Base-by-base conservation (phyloP, 441 rosid species). In the Codiaeum variegatum region DNA sequence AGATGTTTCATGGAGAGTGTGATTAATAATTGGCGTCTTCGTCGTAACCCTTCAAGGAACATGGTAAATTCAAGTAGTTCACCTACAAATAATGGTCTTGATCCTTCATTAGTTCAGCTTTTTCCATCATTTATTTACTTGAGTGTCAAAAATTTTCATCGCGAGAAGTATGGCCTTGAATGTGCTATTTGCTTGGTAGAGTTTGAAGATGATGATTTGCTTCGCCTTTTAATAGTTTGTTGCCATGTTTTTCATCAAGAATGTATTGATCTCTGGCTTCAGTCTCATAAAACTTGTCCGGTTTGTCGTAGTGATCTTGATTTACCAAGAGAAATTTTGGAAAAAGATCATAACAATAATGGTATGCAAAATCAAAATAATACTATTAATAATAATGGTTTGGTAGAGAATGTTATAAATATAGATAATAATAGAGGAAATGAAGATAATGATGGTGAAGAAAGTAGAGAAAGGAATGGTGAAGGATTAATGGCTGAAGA, bases 181-280 rank as follows among this genome's bases (percentile, higher is more conserved):
- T 92, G 99, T 70, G 91, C 96, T 0, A 90, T 94, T 32, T 94
- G 98, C 78, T 81, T 94, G 72, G 82, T 76, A 3, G 97, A 94
- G 69, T 92, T 94, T 63, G 80, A 76, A 34, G 87, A 85, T 38
- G 89, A 88, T 0, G 87, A 89, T 66, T 19, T 85, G 10, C 86
- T 94, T 0, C 87, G 97, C 13, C 89, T 92, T 31, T 52, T 94
- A 42, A 89, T 88, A 0, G 81, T 80, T 6, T 94, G 97, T 81
- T 87, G 79, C 81, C 97, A 94, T 76, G 90, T 89, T 42, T 92
- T 89, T 51, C 98, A 92, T 62, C 86, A 80, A 82, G 96, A 89
- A 65, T 94, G 98, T 67, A 89, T 94, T 21, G 99, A 94, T 54
- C 87, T 80, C 0, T 94, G 99, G 99, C 90, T 94, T 18, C 78